Evolutionary conservation across 2,329 filamentous ascomycete species (phyloP).

Genomic region (Fusarium decemcellulare): DNA sequence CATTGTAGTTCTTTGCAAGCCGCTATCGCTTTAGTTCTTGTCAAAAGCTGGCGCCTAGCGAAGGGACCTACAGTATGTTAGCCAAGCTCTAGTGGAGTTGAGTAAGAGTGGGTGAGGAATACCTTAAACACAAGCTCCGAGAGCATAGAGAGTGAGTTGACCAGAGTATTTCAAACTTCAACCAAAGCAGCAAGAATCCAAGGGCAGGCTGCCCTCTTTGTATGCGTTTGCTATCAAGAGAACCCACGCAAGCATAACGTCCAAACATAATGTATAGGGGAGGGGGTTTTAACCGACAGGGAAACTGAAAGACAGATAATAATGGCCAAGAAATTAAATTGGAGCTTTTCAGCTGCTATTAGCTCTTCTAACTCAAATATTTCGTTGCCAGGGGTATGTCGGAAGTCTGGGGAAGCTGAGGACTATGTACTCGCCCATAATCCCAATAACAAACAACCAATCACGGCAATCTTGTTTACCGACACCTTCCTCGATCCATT

Average conservation of each 20-base stretch:
- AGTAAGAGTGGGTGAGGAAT: neutral
- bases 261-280: constrained; percentile 40
- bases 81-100: no score
- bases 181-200: neutral
- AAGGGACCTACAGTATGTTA: neutral
- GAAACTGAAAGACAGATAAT: neutral
- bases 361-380: no score
- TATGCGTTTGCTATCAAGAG: constrained; percentile 12
- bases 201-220: constrained; percentile 12
- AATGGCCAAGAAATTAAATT: neutral
- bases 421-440: constrained; percentile 3
- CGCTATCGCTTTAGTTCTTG: no score
- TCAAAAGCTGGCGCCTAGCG: neutral
- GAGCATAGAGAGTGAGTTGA: neutral
- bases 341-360: neutral
- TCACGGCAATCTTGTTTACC: neutral
- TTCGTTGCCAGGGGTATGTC: no score
- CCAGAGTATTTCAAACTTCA: neutral
- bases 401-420: neutral
- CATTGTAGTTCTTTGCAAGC: no score
- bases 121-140: neutral
- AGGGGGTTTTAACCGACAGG: neutral
- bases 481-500: constrained; percentile 1
- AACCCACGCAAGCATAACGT: constrained; percentile 32
- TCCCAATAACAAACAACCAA: constrained; percentile 12